phyloP scores from a whole-genome alignment of 495 filamentous ascomycete species.

The Penicillium odoratum region DNA sequence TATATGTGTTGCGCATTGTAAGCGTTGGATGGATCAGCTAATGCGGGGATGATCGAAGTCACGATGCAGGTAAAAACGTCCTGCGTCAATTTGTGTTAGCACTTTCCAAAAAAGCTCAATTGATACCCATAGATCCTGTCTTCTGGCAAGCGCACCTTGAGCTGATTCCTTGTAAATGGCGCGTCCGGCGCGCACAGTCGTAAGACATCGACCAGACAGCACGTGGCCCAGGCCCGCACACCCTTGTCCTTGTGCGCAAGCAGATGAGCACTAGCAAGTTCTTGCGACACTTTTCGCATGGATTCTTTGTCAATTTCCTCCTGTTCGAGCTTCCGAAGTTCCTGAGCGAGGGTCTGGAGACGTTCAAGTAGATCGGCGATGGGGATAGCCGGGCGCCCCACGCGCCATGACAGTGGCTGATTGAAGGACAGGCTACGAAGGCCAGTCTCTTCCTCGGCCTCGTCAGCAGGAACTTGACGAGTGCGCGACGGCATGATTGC shows the following conservation, averaged over 20 bases:
- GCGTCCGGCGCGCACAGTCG: conserved; percentile 93
- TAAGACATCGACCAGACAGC: conserved; percentile 92
- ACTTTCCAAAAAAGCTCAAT: background rate
- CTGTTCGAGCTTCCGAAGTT: conserved; percentile 85
- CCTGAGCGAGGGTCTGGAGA: conserved; percentile 75
- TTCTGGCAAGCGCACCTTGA: conserved; percentile 65
- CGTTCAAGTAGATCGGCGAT: conserved; percentile 79
- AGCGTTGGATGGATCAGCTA: conserved; percentile 83
- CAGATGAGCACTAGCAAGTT: conserved; percentile 79
- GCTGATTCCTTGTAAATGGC: conserved; percentile 83
- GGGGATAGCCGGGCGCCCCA: conserved; percentile 79
- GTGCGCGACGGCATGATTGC: conserved; percentile 52
- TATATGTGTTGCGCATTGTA: conserved; percentile 93
- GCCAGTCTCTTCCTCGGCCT: conserved; percentile 38
- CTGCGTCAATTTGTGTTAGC: conserved; percentile 42
- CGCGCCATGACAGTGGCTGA: conserved; percentile 86
- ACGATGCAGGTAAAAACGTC: conserved; percentile 93
- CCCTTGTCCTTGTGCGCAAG: conserved; percentile 89
- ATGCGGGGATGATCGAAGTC: conserved; percentile 74
- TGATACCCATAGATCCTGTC: background rate
- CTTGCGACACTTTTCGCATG: conserved; percentile 80
- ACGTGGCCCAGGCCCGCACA: conserved; percentile 82
- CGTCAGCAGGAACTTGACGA: conserved; percentile 43
- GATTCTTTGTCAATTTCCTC: conserved; percentile 81
- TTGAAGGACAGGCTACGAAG: conserved; percentile 63